These are phyloP conservation scores for Solanum sitiens DNA, from an alignment of 257 asterid genomes.

Conservation along the genomic window DNA sequence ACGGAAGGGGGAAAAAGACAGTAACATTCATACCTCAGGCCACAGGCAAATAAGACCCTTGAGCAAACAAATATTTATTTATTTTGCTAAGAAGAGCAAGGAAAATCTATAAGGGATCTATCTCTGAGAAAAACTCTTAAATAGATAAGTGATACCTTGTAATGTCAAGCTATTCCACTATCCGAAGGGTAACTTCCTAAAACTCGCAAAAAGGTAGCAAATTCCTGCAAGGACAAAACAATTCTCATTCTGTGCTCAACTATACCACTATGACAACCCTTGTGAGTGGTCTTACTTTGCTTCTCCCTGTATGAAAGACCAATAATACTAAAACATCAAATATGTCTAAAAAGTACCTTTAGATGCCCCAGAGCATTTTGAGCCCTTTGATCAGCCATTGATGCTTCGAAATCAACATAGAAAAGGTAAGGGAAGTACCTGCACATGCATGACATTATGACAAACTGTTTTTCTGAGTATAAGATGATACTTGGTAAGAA, in stretches of 20 bases:
- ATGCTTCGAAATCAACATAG: slow-evolving; percentile 97
- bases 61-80: neutral
- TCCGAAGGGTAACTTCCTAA: slow-evolving; percentile 97
- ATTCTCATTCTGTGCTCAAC: neutral
- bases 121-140: neutral
- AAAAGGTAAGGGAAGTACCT: slow-evolving; percentile 93
- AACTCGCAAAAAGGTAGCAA: slow-evolving; percentile 86
- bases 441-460: slow-evolving; percentile 10
- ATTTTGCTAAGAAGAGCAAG: neutral
- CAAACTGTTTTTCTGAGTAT: neutral
- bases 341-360: slow-evolving; percentile 34
- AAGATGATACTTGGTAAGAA: neutral
- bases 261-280: neutral
- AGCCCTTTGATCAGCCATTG: slow-evolving; percentile 98
- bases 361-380: slow-evolving; percentile 95
- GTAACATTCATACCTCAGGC: neutral
- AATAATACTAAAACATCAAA: neutral
- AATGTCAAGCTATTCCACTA: slow-evolving; percentile 50
- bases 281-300: neutral
- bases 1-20: neutral
- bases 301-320: neutral
- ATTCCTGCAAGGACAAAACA: slow-evolving; percentile 52
- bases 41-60: neutral
- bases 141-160: slow-evolving; percentile 16
- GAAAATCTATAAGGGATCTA: neutral